Base-by-base conservation (phyloP, 1,139 yeast species). In the Taphrina flavorubra region DNA sequence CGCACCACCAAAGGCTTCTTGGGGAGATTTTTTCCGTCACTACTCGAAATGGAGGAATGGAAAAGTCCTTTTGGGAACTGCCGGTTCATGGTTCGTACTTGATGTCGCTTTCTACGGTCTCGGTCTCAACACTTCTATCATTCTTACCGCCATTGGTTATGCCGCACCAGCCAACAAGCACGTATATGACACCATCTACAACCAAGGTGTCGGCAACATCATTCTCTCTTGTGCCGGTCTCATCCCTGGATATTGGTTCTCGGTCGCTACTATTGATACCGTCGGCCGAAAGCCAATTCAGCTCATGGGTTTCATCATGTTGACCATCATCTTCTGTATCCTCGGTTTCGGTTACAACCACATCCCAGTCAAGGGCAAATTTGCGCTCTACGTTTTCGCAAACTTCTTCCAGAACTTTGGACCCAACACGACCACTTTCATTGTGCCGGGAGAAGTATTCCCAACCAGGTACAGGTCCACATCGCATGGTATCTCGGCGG, bases 401-500 rank as follows among this genome's bases (percentile, higher is more conserved):
- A 63, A 90, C 81, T 88, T 90, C 78, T 90, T 90, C 87, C 87
- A 87, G 80, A 90, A 90, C 80, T 90, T 90, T 75, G 97, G 97
- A 77, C 98, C 99, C 78, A 94, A 94, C 84, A 86, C 92, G 71
- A 95, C 98, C 65, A 94, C 99, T 70, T 94, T 94, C 81, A 85
- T 94, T 76, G 86, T 91, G 75, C 98, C 99, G 64, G 99, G 98
- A 79, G 99, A 94, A 83, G 85, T 87, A 77, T 94, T 84, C 90
- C 99, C 99, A 78, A 94, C 99, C 64, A 86, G 96, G 81, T 91
- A 92, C 82, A 90, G 99, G 86, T 94, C 98, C 57, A 88, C 97
- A 74, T 97, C 98, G 69, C 99, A 94, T 78, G 99, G 99, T 84
- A 82, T 94, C 73, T 90, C 97, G 74, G 99, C 99, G 73, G 98